These are phyloP conservation scores for Hypericum perforatum DNA, from an alignment of 345 rosid species.

Conservation along the genomic window DNA sequence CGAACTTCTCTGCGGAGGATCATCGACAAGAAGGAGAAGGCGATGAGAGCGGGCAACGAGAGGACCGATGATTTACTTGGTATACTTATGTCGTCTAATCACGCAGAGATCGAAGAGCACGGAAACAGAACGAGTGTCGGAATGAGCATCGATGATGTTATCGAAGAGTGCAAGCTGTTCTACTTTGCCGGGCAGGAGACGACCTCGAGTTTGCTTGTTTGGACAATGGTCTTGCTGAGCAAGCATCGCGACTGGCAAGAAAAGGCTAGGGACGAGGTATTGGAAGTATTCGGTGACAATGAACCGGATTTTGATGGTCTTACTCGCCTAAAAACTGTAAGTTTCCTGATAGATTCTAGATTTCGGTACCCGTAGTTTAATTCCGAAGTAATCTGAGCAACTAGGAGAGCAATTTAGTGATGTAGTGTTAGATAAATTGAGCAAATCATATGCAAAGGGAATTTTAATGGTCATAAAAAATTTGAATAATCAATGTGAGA, in stretches of 20 bases:
- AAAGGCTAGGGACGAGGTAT: slow-evolving; percentile 15
- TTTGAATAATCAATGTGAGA: too few relatives aligned
- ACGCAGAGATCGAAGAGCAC: slow-evolving; percentile 4
- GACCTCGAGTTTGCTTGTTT: slow-evolving; percentile 10
- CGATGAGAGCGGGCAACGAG: slow-evolving; percentile 1
- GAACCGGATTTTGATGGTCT: slow-evolving; percentile 7
- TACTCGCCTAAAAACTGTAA: slow-evolving; percentile 21
- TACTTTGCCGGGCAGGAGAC: slow-evolving; percentile 16
- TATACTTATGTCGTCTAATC: slow-evolving; percentile 2
- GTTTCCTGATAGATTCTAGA: too few relatives aligned
- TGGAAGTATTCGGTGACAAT: slow-evolving; percentile 9
- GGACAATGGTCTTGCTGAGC: slow-evolving; percentile 13
- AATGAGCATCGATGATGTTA: slow-evolving; percentile 14
- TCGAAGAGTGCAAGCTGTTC: slow-evolving; percentile 18
- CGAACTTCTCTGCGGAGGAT: slow-evolving; percentile 8
- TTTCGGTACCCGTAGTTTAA: too few relatives aligned
- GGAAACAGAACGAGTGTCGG: neutral
- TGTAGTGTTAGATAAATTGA: too few relatives aligned
- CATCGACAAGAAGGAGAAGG: slow-evolving; percentile 16
- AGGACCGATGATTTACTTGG: slow-evolving; percentile 8
- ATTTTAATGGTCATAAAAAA: too few relatives aligned
- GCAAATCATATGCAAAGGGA: too few relatives aligned
- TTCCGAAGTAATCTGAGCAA: too few relatives aligned
- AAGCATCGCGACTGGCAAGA: slow-evolving; percentile 12
- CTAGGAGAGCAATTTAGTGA: too few relatives aligned